Evolutionary conservation across 306 rosid genomes (phyloP), one percentile per base, ranked within the genome.

Genomic region (Echinosophora koreensis): DNA sequence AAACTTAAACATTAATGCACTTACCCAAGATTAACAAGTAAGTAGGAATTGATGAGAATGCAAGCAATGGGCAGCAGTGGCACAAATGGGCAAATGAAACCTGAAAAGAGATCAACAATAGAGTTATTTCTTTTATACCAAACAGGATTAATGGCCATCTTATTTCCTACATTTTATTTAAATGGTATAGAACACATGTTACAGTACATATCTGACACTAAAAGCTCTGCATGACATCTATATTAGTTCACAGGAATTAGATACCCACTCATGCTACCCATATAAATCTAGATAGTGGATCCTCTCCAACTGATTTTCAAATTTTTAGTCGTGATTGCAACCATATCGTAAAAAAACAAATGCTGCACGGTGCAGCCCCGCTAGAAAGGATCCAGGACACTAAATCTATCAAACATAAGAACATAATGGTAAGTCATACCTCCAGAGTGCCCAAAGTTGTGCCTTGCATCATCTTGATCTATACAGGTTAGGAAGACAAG

Each of bases 381-480:
- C n/a, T n/a, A n/a, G n/a, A n/a, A n/a, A n/a, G n/a, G n/a, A n/a
- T n/a, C n/a, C n/a, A n/a, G n/a, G n/a, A n/a, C n/a, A n/a, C n/a
- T 61, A 35, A 51, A 62, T 18, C 34, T 78, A 52, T 68, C 59
- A 42, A 57, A 49, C 68, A 76, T 5, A 65, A 71, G 54, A 59
- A 34, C 16, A 12, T n/a, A 18, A 60, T 66, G 57, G 39, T 28
- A 50, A 82, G 72, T 15, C 71, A 65, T 85, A 94, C 98, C 97
- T 90, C 98, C 97, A 28, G 95, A 65, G 88, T 95, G 87, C 13
- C 98, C 98, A 83, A 95, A 95, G 84, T 52, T 81, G 82, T 92
- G 97, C 42, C 98, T 81, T 52, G 91, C 98, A 65, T 95, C 97
- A 78, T 95, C 98, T 89, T 95, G 98, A 65, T 89, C 89, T 64